A percentile compares a stretch with the other conserved stretches of the same genome.
These are phyloP conservation scores for Pontederia crassipes DNA, from an alignment of 176 grass and related monocot genomes.

Conservation along the genomic window DNA sequence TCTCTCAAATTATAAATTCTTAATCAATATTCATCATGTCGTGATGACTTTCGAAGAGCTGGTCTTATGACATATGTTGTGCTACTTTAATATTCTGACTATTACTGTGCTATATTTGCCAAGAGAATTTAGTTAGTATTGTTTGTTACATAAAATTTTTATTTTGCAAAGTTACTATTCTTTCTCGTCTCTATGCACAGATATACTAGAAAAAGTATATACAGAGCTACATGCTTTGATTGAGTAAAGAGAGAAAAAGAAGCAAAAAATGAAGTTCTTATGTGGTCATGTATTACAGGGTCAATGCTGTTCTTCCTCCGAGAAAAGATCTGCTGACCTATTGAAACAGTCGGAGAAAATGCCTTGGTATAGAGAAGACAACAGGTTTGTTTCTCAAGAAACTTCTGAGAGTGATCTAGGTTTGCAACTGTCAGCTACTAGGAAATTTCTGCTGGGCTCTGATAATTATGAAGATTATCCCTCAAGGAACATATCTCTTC, in stretches of 20 bases:
- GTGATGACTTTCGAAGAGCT: no score
- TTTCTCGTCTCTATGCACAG: no score
- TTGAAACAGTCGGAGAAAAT: conserved; percentile 27
- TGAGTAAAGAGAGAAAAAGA: background rate
- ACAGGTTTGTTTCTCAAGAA: conserved; percentile 22
- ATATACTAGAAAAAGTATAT: no score
- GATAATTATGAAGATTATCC: conserved; percentile 26
- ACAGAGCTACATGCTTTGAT: no score
- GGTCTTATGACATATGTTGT: no score
- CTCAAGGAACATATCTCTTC: conserved; percentile 6
- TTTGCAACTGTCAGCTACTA: conserved; percentile 62
- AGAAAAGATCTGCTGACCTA: conserved; percentile 29
- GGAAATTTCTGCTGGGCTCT: conserved; percentile 71
- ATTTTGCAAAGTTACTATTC: no score
- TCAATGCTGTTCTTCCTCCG: conserved; percentile 14
- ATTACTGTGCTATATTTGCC: no score
- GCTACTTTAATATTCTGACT: no score
- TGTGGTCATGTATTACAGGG: background rate
- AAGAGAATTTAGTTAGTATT: no score
- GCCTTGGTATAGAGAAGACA: conserved; percentile 31
- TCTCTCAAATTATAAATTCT: no score
- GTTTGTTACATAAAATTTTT: no score
- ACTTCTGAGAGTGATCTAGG: conserved; percentile 43
- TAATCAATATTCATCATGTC: no score
- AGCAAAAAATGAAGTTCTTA: background rate